A percentile compares a stretch with the other conserved stretches of the same genome.
phyloP scores from a whole-genome alignment of 225 moss, liverwort and hornwort genomes.

The Pleurozium schreberi region DNA sequence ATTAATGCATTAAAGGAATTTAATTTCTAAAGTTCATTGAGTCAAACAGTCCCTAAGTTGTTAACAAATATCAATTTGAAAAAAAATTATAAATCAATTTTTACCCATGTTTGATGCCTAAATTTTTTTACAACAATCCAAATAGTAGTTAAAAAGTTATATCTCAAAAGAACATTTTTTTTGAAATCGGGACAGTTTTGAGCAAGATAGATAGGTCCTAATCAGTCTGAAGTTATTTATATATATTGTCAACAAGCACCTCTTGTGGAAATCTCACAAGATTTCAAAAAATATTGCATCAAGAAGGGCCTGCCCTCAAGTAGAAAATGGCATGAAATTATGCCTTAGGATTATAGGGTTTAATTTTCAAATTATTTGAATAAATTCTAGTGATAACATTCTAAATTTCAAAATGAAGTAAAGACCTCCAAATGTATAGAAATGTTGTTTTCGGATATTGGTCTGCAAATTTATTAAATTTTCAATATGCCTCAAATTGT shows the following conservation, averaged over 20 bases:
- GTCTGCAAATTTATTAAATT: neutral
- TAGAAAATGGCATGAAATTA: neutral
- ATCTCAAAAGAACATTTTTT: too few species aligned
- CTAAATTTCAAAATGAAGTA: neutral
- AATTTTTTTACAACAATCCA: too few species aligned
- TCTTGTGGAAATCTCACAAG: neutral
- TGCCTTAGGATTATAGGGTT: rapidly evolving
- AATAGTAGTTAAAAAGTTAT: too few species aligned
- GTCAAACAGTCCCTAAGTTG: neutral
- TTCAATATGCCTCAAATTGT: neutral
- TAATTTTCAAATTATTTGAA: neutral
- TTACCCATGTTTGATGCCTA: too few species aligned
- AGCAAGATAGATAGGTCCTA: too few species aligned
- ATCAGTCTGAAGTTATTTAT: too few species aligned
- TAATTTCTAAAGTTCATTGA: too few species aligned
- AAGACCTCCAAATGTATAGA: neutral
- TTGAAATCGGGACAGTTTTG: too few species aligned
- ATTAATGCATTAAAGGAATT: neutral
- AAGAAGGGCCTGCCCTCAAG: rapidly evolving
- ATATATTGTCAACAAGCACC: too few species aligned
- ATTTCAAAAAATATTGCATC: neutral
- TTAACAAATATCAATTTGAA: neutral
- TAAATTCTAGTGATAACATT: neutral
- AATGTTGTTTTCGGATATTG: neutral
- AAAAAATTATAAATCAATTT: neutral